phyloP scores from a whole-genome alignment of 164 flowering plant species.

The Vitis amurensis region DNA sequence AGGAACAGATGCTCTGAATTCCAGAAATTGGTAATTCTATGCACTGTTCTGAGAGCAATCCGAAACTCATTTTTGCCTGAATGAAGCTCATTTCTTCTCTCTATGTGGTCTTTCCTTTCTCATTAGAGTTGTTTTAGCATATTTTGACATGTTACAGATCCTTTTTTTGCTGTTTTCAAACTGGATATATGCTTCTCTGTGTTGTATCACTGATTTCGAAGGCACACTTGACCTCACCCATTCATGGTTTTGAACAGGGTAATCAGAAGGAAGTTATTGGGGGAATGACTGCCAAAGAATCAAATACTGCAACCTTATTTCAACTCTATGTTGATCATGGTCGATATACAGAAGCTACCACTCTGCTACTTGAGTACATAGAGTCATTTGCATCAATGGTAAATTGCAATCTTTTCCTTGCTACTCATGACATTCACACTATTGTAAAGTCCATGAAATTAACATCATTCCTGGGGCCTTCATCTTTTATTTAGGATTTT shows the following conservation, averaged over 20 bases:
- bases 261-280: constrained; percentile 42
- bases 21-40: neutral
- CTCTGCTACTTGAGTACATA: constrained; percentile 74
- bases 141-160: neutral
- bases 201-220: neutral
- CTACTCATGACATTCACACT: no score
- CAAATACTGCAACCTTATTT: constrained; percentile 77
- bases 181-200: neutral
- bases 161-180: neutral
- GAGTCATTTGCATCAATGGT: constrained; percentile 70
- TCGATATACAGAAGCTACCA: constrained; percentile 80
- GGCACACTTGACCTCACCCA: neutral
- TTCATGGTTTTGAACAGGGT: constrained; percentile 46
- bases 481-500: no score
- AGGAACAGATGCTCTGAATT: neutral
- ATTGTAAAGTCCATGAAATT: no score
- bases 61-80: neutral
- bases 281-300: constrained; percentile 87
- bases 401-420: constrained; percentile 18
- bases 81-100: neutral
- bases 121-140: neutral
- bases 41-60: neutral
- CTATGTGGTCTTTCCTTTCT: neutral
- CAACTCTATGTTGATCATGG: constrained; percentile 80
- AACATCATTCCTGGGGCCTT: neutral